Conservation (phyloP, 2,329 filamentous ascomycete genomes). For the Magnaporthales sp. region DNA sequence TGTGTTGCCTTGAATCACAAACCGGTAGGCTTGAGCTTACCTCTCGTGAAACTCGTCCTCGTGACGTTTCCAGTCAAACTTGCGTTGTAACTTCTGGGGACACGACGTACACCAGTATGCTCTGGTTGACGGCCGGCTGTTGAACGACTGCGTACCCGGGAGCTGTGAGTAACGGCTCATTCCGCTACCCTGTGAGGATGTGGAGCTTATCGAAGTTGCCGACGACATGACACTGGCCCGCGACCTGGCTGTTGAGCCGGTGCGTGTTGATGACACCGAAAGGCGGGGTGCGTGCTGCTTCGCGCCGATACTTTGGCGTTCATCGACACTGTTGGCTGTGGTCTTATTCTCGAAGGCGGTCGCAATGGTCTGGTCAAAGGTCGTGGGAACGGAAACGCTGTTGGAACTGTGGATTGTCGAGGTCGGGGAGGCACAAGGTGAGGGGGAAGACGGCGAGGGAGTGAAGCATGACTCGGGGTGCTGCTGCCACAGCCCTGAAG, state of each 20-base stretch:
- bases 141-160: conserved; percentile 16
- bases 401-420: neutral
- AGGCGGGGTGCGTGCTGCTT: neutral
- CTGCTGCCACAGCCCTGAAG: neutral
- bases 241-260: conserved; percentile 41
- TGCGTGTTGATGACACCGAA: conserved; percentile 21
- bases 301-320: neutral
- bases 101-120: conserved; percentile 50
- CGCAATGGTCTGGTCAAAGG: conserved; percentile 5
- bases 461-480: neutral
- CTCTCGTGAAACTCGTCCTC: conserved; percentile 59
- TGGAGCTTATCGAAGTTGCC: conserved; percentile 19
- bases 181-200: conserved; percentile 18
- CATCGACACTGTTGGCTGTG: neutral
- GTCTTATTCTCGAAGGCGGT: conserved; percentile 1
- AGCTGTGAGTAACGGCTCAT: conserved; percentile 20
- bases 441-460: neutral
- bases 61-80: conserved; percentile 62
- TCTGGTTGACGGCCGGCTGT: conserved; percentile 20
- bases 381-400: neutral
- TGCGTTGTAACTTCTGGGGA: conserved; percentile 58
- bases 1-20: neutral
- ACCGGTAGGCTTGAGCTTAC: neutral
- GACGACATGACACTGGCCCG: conserved; percentile 36
- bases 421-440: neutral